Evolutionary conservation across 164 flowering plant genomes (phyloP), one percentile per base, ranked within the genome.

Genomic region (Buxus sempervirens): DNA sequence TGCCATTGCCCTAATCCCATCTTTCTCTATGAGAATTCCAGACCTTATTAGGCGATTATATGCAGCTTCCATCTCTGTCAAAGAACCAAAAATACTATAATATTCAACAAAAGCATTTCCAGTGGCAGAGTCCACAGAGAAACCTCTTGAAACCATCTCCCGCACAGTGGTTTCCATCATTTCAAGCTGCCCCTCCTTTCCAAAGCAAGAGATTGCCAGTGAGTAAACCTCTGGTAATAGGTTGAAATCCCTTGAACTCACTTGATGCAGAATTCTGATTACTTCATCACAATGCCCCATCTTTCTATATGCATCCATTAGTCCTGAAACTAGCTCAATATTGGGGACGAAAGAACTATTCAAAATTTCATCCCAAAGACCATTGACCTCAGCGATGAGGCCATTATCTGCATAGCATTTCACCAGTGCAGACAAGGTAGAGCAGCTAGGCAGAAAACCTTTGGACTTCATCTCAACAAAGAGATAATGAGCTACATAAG

Each of bases 1-100:
- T 26, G 97, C 70, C 77, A 90, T 66, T 20, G 96, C 95, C 70
- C 89, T 76, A 62, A 90, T 91, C 48, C 80, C 96, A 66, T 86
- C 86, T 76, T 78, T 67, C 66, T 87, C 91, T 55, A 92, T 73
- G 36, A 89, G 85, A 79, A 81, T 68, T 71, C 93, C 67, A 26
- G 87, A 88, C 70, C 79, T 81, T 75, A 84, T 90, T 15, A 95
- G 75, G 20, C 89, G 83, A 23, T 76, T 82, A 80, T 90, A 90
- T 38, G 92, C 91, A 74, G 65, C 58, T 80, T 94, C 96, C 91
- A 88, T 84, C 61, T 85, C 85, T 1, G 73, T 22, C 54, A 91
- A 58, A 36, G 93, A 82, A 73, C 96, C 93, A 73, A 77, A 84
- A 23, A 45, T 41, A 71, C 92, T 84, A 68, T 85, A 83, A 76